Evolutionary conservation across 352 stramenopile genomes (phyloP).

Genomic region (Phytophthora colocasiae): DNA sequence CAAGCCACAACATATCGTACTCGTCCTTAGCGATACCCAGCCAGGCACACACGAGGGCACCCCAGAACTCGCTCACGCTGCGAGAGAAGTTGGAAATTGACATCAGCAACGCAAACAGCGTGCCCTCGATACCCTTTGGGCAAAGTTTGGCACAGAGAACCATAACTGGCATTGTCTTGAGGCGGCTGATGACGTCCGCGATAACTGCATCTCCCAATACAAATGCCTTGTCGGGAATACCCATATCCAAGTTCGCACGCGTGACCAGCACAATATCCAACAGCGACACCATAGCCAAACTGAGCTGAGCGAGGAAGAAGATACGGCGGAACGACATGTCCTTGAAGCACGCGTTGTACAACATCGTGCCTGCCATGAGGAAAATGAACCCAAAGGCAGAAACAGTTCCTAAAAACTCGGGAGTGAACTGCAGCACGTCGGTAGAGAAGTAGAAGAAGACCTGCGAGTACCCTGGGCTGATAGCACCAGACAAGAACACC

Average conservation of each 20-base stretch:
- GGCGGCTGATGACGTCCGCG: conserved; percentile 77
- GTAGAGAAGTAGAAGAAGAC: conserved; percentile 97
- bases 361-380: conserved; percentile 77
- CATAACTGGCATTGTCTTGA: conserved; percentile 94
- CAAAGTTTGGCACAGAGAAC: conserved; percentile 96
- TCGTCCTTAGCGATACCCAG: conserved; percentile 91
- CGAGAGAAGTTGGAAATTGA: conserved; percentile 96
- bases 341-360: conserved; percentile 91
- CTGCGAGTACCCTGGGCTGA: conserved; percentile 93
- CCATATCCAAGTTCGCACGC: conserved; percentile 90
- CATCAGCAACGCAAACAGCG: conserved; percentile 97
- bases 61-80: conserved; percentile 94
- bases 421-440: conserved; percentile 94
- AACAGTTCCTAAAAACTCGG: conserved; percentile 95
- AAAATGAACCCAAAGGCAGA: conserved; percentile 80
- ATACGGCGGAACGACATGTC: conserved; percentile 94
- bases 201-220: conserved; percentile 96
- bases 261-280: conserved; percentile 92
- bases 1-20: conserved; percentile 93
- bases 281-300: conserved; percentile 72
- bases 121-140: conserved; percentile 95
- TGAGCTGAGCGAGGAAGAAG: conserved; percentile 90
- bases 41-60: conserved; percentile 88
- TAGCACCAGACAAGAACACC: conserved; percentile 95
- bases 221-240: conserved; percentile 96